Conservation (phyloP, 768 basidiomycete species). For the Hebeloma cylindrosporum region DNA sequence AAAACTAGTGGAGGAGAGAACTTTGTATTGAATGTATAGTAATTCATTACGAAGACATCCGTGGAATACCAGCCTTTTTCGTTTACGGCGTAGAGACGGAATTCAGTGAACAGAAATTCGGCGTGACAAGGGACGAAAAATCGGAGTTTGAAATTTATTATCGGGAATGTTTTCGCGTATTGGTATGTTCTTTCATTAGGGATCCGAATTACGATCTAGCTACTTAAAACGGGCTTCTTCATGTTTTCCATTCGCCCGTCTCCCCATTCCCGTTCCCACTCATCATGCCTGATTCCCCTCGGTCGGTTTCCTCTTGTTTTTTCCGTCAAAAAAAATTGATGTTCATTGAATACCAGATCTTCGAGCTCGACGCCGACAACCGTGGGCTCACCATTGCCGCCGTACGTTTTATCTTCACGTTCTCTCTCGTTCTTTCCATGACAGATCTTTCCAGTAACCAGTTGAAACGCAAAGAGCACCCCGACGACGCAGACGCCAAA, state of each 20-base stretch:
- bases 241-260: slow-evolving; percentile 15
- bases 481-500: slow-evolving; percentile 13
- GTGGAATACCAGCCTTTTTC: too few relatives aligned
- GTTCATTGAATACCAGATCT: slow-evolving; percentile 2
- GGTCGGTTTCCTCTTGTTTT: slow-evolving; percentile 1
- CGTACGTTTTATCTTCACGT: slow-evolving; percentile 4
- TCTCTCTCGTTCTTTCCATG: not conserved
- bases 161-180: not conserved
- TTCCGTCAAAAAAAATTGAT: not conserved
- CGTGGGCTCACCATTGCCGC: slow-evolving; percentile 9
- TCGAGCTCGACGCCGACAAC: slow-evolving; percentile 11
- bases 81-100: too few relatives aligned
- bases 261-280: slow-evolving; percentile 7
- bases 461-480: slow-evolving; percentile 31
- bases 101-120: too few relatives aligned
- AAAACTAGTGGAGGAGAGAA: too few relatives aligned
- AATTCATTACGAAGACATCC: too few relatives aligned
- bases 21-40: too few relatives aligned
- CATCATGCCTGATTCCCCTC: not conserved
- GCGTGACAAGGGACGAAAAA: too few relatives aligned
- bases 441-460: slow-evolving; percentile 18
- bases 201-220: slow-evolving; percentile 23
- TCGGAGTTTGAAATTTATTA: not conserved
- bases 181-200: slow-evolving; percentile 2
- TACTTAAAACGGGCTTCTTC: slow-evolving; percentile 1